Conservation (phyloP, 371 early-diverging fungal genomes). For the Mortierella sp. region DNA sequence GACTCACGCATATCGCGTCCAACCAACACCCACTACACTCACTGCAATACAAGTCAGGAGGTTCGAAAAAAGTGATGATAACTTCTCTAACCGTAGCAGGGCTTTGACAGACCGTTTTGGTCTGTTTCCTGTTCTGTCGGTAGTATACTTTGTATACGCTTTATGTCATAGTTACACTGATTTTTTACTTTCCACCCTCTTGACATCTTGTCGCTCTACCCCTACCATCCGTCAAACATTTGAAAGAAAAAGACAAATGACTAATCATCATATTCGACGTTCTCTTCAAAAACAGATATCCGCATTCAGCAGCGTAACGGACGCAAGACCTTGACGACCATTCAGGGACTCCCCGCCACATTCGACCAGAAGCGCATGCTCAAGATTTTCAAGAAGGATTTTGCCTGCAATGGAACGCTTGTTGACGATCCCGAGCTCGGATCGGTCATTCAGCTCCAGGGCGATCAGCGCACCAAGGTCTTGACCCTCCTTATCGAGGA, state of each 20-base stretch:
- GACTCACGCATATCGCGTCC: background rate
- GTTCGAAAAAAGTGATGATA: constrained; percentile 54
- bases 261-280: constrained; percentile 2
- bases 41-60: background rate
- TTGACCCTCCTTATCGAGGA: constrained; percentile 76
- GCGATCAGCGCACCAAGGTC: constrained; percentile 95
- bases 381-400: constrained; percentile 96
- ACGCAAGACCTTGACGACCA: constrained; percentile 95
- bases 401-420: constrained; percentile 97
- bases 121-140: constrained; percentile 49
- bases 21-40: background rate
- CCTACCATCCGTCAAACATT: background rate
- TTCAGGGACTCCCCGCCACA: constrained; percentile 90
- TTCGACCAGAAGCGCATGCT: constrained; percentile 91
- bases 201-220: background rate
- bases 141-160: constrained; percentile 56
- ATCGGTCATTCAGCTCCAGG: constrained; percentile 93
- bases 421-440: constrained; percentile 93
- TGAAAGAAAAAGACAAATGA: no score
- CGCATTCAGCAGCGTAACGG: constrained; percentile 98
- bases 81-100: constrained; percentile 53
- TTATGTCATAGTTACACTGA: constrained; percentile 84
- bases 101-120: constrained; percentile 55
- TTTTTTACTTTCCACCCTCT: constrained; percentile 31
- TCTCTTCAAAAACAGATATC: constrained; percentile 73